Base-by-base conservation (phyloP, 2,329 filamentous ascomycete genomes). In the Coniochaeta pulveracea region DNA sequence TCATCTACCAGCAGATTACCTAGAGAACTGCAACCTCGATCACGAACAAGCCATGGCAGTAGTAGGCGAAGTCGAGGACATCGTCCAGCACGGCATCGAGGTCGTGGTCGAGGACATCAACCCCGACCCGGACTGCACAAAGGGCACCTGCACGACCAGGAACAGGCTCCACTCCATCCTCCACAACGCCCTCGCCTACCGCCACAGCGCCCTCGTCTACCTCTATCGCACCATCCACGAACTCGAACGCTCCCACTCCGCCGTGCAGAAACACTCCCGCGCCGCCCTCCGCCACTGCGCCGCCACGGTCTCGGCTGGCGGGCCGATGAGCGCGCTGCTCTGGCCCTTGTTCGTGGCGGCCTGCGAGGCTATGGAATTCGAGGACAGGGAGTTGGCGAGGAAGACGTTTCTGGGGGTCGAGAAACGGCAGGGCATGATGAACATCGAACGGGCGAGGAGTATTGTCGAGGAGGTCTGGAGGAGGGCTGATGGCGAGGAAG, bases 331-430 rank as follows among this genome's bases (percentile, higher is more conserved):
- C 2, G 75, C 75, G 3, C 55, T 80, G 22, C 58, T 80, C 3
- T 79, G 74, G 72, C 75, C 75, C 1, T 55, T 79, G 3, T 80
- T 80, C 43, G 72, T 75, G 8, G 69, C 72, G 2, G 64, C 71
- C 2, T 77, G 73, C 45, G 75, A 80, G 48, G 74, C 73, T 1
- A 53, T 59, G 7, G 57, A 48, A 11, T 43, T 49, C 2, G 56
- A 54, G 7, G 73, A 80, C 46, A 56, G 73, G 11, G 57, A 56
- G 5, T 51, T 72, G 12, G 70, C 73, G 4, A 50, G 58, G 17
- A 55, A 57, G 35, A 58, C 69, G 0, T 78, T 79, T 43, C 48
- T 52, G 4, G 66, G 64, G 5, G 59, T 76, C 7, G 65, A 69
- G 37, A 60, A 56, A 34, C 55, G 72, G 12, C 76, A 79, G 48